Evolutionary conservation across 495 filamentous ascomycete species (phyloP).

Genomic region (Corynascus novoguineensis): DNA sequence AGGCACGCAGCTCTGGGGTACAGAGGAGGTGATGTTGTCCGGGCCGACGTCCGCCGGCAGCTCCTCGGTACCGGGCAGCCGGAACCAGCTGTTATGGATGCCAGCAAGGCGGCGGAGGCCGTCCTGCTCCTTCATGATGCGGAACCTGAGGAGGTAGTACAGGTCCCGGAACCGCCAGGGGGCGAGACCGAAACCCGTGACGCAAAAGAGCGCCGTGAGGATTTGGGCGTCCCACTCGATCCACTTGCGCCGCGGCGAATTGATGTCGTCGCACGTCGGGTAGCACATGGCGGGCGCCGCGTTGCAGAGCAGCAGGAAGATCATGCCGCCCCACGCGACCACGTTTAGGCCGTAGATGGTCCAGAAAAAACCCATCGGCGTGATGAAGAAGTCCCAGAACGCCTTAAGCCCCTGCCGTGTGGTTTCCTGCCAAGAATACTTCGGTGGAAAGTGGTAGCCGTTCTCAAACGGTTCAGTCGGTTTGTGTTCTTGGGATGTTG

Average conservation of each 20-base stretch:
- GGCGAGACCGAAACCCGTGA: conserved; percentile 76
- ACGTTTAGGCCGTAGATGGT: conserved; percentile 75
- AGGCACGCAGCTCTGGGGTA: conserved; percentile 43
- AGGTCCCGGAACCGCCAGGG: conserved; percentile 82
- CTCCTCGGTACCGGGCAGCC: conserved; percentile 53
- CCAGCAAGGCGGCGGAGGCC: conserved; percentile 58
- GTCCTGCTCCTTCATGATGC: conserved; percentile 46
- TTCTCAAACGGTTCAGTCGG: conserved; percentile 40
- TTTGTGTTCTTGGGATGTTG: background rate
- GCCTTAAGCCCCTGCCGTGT: conserved; percentile 51
- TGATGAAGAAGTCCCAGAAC: conserved; percentile 51
- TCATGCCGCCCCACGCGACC: conserved; percentile 85
- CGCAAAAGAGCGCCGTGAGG: conserved; percentile 78
- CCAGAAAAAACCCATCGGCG: conserved; percentile 66
- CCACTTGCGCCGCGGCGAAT: conserved; percentile 71
- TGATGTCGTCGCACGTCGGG: conserved; percentile 63
- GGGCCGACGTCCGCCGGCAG: conserved; percentile 41
- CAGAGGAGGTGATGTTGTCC: conserved; percentile 35
- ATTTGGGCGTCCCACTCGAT: conserved; percentile 82
- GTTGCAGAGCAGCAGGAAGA: conserved; percentile 74
- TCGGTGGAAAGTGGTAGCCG: conserved; percentile 66
- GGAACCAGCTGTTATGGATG: conserved; percentile 66
- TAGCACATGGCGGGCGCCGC: conserved; percentile 75
- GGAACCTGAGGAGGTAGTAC: conserved; percentile 61
- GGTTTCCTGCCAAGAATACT: conserved; percentile 56